Conservation (phyloP, 1,139 yeast genomes). For the Chernovozyma sophiae-reginae region DNA sequence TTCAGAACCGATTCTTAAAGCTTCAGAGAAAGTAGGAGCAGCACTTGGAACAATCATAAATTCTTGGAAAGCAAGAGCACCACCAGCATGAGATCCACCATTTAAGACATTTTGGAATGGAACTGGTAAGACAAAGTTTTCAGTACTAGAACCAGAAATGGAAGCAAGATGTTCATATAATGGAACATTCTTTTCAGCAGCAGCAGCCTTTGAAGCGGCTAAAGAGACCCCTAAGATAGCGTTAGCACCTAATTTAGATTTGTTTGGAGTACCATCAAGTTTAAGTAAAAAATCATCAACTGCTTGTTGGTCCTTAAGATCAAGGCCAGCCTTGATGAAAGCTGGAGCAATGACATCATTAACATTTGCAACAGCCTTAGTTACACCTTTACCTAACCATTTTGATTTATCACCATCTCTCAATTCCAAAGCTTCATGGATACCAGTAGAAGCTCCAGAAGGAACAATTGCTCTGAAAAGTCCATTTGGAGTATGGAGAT, state of each 20-base stretch:
- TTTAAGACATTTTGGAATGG: slow-evolving; percentile 96
- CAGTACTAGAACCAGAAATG: slow-evolving; percentile 53
- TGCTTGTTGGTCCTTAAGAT: slow-evolving; percentile 73
- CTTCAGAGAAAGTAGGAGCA: slow-evolving; percentile 85
- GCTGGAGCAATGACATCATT: slow-evolving; percentile 89
- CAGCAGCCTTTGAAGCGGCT: slow-evolving; percentile 92
- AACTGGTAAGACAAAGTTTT: slow-evolving; percentile 83
- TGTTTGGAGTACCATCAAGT: slow-evolving; percentile 92
- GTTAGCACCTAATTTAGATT: slow-evolving; percentile 91
- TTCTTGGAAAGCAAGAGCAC: slow-evolving; percentile 97
- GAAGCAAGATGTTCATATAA: slow-evolving; percentile 82
- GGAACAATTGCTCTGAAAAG: slow-evolving; percentile 91
- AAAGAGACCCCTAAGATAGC: slow-evolving; percentile 94
- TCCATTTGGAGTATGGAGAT: slow-evolving; percentile 80
- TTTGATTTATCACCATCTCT: slow-evolving; percentile 92
- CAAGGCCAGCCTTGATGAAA: slow-evolving; percentile 65
- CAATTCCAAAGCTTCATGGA: slow-evolving; percentile 91
- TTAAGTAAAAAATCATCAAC: slow-evolving; percentile 73
- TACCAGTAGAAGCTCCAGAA: slow-evolving; percentile 95
- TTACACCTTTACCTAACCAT: slow-evolving; percentile 96
- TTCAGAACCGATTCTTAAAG: slow-evolving; percentile 92
- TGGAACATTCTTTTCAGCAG: slow-evolving; percentile 84
- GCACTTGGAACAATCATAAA: slow-evolving; percentile 96
- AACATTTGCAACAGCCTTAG: slow-evolving; percentile 88
- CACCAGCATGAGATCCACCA: slow-evolving; percentile 99